Base-by-base conservation (phyloP, 495 filamentous ascomycete genomes). In the Penicillium lagena region DNA sequence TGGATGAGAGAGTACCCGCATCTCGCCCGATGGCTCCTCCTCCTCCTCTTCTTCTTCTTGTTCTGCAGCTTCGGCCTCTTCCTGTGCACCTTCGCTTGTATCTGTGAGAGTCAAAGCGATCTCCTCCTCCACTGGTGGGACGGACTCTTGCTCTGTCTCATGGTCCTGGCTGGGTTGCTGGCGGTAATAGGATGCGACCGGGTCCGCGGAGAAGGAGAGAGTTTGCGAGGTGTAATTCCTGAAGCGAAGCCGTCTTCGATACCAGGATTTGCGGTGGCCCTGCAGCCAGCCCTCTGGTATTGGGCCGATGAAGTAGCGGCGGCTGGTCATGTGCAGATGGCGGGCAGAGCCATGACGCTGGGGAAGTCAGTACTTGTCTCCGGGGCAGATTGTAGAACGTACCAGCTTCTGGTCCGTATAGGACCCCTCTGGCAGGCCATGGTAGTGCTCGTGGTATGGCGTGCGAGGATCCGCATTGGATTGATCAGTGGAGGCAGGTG, bases 261-360 rank as follows among this genome's bases (percentile, higher is more conserved):
- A 84, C 81, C 81, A 84, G 11, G 76, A 69, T 40, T 80, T 79
- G 37, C 78, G 73, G 59, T 84, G 78, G 42, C 71, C 76, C 41
- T 82, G 81, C 39, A 84, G 66, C 82, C 82, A 86, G 40, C 80
- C 81, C 50, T 79, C 75, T 5, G 82, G 82, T 31, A 86, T 80
- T 14, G 82, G 82, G 8, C 82, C 82, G 50, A 86, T 83, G 59
- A 86, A 86, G 55, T 74, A 77, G 30, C 82, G 72, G 22, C 79
- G 68, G 34, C 72, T 77, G 7, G 82, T 86, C 49, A 82, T 63
- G 55, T 85, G 72, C 28, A 86, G 55, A 52, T 86, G 82, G 37
- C 76, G 68, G 13, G 81, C 72, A 39, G 74, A 80, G 27, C 80
- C 75, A 70, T 86, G 77, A 52, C 74, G 68, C 80, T 83, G 17